Evolutionary conservation across 768 basidiomycete species (phyloP), one percentile per base, ranked within the genome.

Genomic region (Austroboletus festivus): DNA sequence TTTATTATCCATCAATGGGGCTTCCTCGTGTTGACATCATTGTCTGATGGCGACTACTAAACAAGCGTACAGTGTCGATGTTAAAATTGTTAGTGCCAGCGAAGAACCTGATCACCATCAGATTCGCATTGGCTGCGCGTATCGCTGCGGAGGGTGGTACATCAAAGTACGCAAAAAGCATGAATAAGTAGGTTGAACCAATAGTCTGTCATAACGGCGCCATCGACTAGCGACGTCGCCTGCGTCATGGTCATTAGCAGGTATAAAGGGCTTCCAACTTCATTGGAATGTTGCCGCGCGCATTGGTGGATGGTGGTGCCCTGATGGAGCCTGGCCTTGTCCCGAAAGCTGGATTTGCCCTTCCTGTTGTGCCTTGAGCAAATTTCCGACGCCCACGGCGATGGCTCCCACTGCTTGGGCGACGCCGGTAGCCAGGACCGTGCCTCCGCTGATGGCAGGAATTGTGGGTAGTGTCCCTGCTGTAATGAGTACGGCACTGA

Each of bases 381-480:
- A 65, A 30, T 73, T 78, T 1, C 87, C 87, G 26, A 89, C 70
- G 3, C 88, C 86, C 3, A 89, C 77, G 1, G 86, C 88, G 50
- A 89, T 82, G 1, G 86, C 86, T 10, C 88, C 87, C 21, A 86
- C 81, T 1, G 88, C 87, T 55, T 89, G 87, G 13, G 80, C 85
- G 13, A 88, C 82, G 12, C 82, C 76, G 15, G 85, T 79, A 10
- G 88, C 87, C 30, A 90, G 72, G 43, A 86, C 71, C 0, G 84
- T 83, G 10, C 87, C 87, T 19, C 86, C 86, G 42, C 73, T 73
- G 59, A 89, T 78, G 2, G 76, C 85, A 19, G 87, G 87, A 26
- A 89, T 77, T 0, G 85, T 69, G 1, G 87, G 87, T 37, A 90
- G 72, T 26, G 83, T 82, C 30, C 87, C 88, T 26, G 83, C 84